A percentile compares a stretch with the other conserved stretches of the same genome.
These are phyloP conservation scores for Phalaenopsis equestris DNA, from an alignment of 106 monocot genomes.

Conservation along the genomic window DNA sequence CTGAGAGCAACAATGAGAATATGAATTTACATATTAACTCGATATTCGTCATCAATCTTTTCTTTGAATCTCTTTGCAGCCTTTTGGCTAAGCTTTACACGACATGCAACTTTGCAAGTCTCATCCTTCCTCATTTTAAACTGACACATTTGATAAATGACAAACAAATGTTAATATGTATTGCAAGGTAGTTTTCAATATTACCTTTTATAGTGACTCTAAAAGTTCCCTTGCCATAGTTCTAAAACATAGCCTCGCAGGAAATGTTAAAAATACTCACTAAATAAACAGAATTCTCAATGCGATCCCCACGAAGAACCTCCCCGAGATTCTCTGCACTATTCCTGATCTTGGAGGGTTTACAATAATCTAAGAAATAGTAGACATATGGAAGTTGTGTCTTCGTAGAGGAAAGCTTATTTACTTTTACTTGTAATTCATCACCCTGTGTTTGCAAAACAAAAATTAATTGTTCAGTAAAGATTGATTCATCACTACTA, in stretches of 20 bases:
- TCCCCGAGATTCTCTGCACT: constrained; percentile 85
- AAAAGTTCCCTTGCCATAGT: no score
- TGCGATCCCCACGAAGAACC: constrained; percentile 87
- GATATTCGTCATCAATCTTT: constrained; percentile 75
- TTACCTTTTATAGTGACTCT: no score
- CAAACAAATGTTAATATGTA: background rate
- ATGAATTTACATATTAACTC: constrained; percentile 54
- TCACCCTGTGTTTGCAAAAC: constrained; percentile 37
- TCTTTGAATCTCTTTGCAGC: constrained; percentile 51
- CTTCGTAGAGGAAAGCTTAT: constrained; percentile 90
- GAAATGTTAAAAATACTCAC: constrained; percentile 21
- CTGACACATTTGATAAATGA: constrained; percentile 10
- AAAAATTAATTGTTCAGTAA: background rate
- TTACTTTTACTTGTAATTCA: constrained; percentile 85
- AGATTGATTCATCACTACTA: background rate
- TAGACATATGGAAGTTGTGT: constrained; percentile 92
- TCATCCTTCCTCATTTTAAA: constrained; percentile 55
- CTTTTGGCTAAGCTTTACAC: constrained; percentile 28
- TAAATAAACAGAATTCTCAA: constrained; percentile 72
- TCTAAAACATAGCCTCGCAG: no score
- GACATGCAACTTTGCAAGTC: constrained; percentile 43
- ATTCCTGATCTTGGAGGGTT: constrained; percentile 51
- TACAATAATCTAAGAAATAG: constrained; percentile 80
- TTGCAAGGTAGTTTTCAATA: no score
- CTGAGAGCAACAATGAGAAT: background rate